Base-by-base conservation (phyloP, 495 filamentous ascomycete genomes). In the Achaetomiella virescens region DNA sequence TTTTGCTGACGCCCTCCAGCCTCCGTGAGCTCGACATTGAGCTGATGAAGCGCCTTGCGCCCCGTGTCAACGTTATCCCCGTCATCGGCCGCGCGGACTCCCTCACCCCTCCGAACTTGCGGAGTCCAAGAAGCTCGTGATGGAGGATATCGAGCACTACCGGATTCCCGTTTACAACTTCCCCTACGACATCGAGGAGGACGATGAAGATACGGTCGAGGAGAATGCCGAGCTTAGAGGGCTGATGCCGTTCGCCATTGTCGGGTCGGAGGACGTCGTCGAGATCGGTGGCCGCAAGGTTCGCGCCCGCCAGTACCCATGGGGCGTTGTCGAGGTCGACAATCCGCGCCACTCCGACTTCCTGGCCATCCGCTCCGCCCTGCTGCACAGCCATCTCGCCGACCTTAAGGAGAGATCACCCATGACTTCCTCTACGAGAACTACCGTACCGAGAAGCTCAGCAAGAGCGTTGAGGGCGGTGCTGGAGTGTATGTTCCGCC, bases 81-180 rank as follows among this genome's bases (percentile, higher is more conserved):
- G 93, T 98, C 54, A 96, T 98, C 68, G 93, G 93, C 68, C 96
- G 97, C 71, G 93, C 93, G 66, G 93, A 98, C 69, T 91, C 93
- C 25, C 87, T 98, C 54, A 98, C 93, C 45, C 95, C 95, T 86
- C 88, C 48, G 93, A 98, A 75, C 84, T 97, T 52, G 93, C 93
- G 52, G 95, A 98, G 72, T 97, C 92, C 37, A 98, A 98, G 83
- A 97, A 97, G 78, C 80, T 98, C 48, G 91, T 98, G 65, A 98
- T 98, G 95, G 93, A 98, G 77, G 93, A 98, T 67, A 98, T 98
- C 61, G 93, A 98, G 72, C 93, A 98, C 74, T 98, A 98, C 81
- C 89, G 93, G 71, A 98, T 98, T 64, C 93, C 93, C 36, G 95
- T 98, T 62, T 98, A 98, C 84, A 98, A 98, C 82, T 98, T 98